phyloP scores from a whole-genome alignment of 352 stramenopile species.

The Phytophthora pluvialis region DNA sequence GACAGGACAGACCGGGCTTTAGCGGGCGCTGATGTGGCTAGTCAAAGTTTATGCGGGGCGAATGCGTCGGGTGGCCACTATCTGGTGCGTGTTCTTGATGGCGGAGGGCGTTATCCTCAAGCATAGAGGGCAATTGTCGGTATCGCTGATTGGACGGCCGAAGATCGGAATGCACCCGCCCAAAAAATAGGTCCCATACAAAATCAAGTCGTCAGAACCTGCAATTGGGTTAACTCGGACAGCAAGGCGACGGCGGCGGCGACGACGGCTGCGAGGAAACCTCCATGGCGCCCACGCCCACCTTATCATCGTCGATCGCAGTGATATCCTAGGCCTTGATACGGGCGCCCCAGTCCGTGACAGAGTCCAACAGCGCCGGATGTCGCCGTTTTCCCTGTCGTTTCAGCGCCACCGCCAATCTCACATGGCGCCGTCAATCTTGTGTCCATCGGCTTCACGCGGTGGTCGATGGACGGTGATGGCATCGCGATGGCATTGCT shows the following conservation, averaged over 20 bases:
- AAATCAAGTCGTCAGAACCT: conserved; percentile 14
- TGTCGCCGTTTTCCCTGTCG: conserved; percentile 4
- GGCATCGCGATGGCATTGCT: no score
- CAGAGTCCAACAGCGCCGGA: conserved; percentile 13
- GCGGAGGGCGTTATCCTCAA: background rate
- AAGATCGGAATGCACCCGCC: background rate
- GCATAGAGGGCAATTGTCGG: background rate
- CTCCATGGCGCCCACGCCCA: background rate
- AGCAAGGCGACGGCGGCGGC: background rate
- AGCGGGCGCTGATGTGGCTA: background rate
- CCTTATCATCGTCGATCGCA: conserved; percentile 11
- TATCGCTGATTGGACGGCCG: background rate
- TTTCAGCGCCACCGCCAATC: conserved; percentile 3
- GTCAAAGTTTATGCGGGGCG: background rate
- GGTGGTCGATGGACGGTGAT: no score
- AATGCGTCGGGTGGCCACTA: background rate
- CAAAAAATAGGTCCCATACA: conserved; percentile 10
- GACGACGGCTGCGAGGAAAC: conserved; percentile 1
- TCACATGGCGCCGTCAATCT: no score
- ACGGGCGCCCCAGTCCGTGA: conserved; percentile 1
- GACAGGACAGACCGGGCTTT: conserved; percentile 6
- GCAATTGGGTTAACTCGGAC: conserved; percentile 2
- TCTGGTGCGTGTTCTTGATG: background rate
- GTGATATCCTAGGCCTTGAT: conserved; percentile 10
- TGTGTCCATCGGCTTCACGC: no score